phyloP scores from a whole-genome alignment of 2,329 filamentous ascomycete genomes.

The Escovopsis weberi region DNA sequence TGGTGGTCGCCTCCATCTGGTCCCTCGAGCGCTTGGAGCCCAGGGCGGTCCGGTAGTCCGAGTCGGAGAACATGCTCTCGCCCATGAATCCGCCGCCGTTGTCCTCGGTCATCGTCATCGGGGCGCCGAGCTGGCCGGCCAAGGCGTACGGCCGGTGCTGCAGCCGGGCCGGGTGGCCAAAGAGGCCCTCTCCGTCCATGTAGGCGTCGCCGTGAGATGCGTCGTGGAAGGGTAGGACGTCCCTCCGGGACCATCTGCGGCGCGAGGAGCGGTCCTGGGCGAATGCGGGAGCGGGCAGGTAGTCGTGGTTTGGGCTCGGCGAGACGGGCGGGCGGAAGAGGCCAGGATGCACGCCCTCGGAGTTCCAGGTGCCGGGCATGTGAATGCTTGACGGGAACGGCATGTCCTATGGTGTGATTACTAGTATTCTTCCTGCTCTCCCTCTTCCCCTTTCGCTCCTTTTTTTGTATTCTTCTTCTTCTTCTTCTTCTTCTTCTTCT shows the following conservation, averaged over 20 bases:
- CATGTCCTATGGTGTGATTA: conserved; percentile 7
- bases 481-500: not conserved
- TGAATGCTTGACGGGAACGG: conserved; percentile 18
- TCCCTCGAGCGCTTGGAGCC: conserved; percentile 30
- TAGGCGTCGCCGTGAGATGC: not conserved
- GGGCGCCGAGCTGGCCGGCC: conserved; percentile 39
- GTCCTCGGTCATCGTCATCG: conserved; percentile 16
- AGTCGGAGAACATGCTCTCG: conserved; percentile 42
- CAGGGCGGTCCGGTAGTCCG: conserved; percentile 38
- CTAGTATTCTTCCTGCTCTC: not conserved
- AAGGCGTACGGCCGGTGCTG: conserved; percentile 27
- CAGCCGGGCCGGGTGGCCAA: conserved; percentile 9
- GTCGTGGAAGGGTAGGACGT: not conserved
- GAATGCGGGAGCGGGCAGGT: conserved; percentile 18
- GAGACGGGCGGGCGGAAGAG: conserved; percentile 33
- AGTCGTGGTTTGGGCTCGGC: conserved; percentile 24
- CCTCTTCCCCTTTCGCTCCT: not conserved
- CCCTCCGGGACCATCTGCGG: conserved; percentile 29
- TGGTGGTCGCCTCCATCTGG: conserved; percentile 20
- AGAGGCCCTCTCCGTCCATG: conserved; percentile 8
- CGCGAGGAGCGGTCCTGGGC: conserved; percentile 19
- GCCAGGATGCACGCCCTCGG: conserved; percentile 27
- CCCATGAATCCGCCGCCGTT: conserved; percentile 23
- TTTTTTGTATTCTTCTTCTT: not conserved
- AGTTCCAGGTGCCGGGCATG: conserved; percentile 21